Percentiles rank a stretch among this genome's conserved stretches.
Evolutionary conservation across 2,329 filamentous ascomycete genomes (phyloP).

Genomic region (Whalleya microplaca): DNA sequence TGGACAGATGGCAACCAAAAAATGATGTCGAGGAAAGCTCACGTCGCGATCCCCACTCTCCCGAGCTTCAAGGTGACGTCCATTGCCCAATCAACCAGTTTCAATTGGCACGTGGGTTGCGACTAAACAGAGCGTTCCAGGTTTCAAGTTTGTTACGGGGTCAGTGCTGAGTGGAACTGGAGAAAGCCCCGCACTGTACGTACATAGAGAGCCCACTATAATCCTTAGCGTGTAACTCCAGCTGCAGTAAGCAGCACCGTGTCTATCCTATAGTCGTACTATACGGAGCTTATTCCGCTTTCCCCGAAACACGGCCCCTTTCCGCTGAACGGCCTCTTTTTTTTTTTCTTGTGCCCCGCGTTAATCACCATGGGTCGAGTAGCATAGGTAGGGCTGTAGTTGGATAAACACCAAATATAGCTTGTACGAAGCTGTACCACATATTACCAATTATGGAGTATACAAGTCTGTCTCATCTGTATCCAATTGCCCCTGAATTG

Average conservation of each 20-base stretch:
- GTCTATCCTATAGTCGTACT: no score
- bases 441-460: neutral
- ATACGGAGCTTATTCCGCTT: constrained; percentile 9
- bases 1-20: neutral
- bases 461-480: neutral
- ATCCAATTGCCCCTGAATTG: neutral
- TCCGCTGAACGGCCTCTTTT: constrained; percentile 5
- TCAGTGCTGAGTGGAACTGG: no score
- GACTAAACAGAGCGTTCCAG: no score
- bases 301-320: constrained; percentile 5
- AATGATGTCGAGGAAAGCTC: neutral
- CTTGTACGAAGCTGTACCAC: neutral
- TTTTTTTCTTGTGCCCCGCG: constrained; percentile 22
- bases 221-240: no score
- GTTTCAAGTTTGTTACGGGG: no score
- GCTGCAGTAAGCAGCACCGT: no score
- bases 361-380: neutral
- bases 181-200: no score
- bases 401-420: neutral
- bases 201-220: no score
- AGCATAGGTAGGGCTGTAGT: neutral
- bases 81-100: neutral
- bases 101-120: neutral
- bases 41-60: neutral
- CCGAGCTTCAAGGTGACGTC: neutral